Evolutionary conservation across 768 basidiomycete genomes (phyloP).

Genomic region (Lentinula aciculospora): DNA sequence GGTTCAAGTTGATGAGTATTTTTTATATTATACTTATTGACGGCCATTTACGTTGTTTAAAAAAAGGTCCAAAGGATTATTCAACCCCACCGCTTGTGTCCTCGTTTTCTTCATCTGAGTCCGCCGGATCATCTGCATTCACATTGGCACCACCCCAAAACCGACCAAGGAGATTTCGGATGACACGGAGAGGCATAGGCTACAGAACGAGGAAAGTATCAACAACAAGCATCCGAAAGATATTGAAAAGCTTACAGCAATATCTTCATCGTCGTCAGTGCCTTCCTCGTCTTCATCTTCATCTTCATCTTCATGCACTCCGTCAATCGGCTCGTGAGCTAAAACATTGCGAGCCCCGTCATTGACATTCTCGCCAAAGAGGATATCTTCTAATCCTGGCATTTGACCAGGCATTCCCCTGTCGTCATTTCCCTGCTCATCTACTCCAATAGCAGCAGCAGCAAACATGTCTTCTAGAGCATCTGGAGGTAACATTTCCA

Average conservation of each 20-base stretch:
- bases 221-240: not conserved
- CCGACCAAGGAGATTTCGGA: conserved; percentile 53
- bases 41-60: too few species aligned
- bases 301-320: conserved; percentile 15
- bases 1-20: too few species aligned
- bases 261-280: conserved; percentile 36
- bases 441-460: conserved; percentile 31
- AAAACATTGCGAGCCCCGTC: conserved; percentile 19
- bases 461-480: conserved; percentile 56
- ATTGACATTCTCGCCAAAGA: conserved; percentile 11
- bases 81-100: conserved; percentile 15
- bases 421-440: conserved; percentile 16
- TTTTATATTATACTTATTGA: too few species aligned
- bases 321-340: conserved; percentile 16
- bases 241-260: conserved; percentile 35
- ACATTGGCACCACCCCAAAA: conserved; percentile 43
- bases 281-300: conserved; percentile 17
- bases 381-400: conserved; percentile 23
- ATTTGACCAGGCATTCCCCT: conserved; percentile 45
- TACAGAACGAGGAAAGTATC: conserved; percentile 16
- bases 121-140: conserved; percentile 24
- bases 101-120: conserved; percentile 27
- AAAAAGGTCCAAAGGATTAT: conserved; percentile 2
- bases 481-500: conserved; percentile 50
- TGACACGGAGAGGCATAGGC: conserved; percentile 54